Evolutionary conservation across 805 yeast species (phyloP).

Genomic region (Jamesozyma rosinii): DNA sequence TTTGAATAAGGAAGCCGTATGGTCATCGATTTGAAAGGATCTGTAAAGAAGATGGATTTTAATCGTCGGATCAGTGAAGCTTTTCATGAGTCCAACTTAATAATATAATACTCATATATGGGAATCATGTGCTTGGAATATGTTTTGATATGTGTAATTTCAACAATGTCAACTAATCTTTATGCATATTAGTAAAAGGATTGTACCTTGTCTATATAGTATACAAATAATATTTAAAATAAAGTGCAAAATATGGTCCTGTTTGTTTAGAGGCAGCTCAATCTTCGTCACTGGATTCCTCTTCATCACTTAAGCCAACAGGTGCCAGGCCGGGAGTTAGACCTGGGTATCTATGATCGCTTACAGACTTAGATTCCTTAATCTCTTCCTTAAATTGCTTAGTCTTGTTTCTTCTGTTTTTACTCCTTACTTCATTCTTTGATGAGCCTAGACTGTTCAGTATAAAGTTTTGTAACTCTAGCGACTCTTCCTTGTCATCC

Average conservation of each 20-base stretch:
- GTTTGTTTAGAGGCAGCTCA: too few species aligned
- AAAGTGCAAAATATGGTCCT: too few species aligned
- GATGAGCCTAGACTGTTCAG: constrained; percentile 35
- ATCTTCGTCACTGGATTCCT: constrained; percentile 30
- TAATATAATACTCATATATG: too few species aligned
- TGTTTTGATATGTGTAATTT: too few species aligned
- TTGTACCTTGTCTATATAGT: not conserved
- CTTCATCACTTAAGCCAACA: constrained; percentile 56
- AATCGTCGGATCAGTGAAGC: too few species aligned
- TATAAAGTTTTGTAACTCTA: constrained; percentile 36
- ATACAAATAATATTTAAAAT: not conserved
- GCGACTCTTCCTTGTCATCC: constrained; percentile 34
- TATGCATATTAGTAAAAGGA: not conserved
- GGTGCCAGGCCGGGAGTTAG: constrained; percentile 83
- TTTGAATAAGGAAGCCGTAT: constrained; percentile 20
- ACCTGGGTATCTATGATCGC: constrained; percentile 40
- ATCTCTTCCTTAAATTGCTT: constrained; percentile 27
- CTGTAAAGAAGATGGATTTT: too few species aligned
- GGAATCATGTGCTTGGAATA: too few species aligned
- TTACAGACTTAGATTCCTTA: constrained; percentile 10
- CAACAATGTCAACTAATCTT: not conserved
- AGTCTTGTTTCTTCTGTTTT: constrained; percentile 19
- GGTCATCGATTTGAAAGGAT: too few species aligned
- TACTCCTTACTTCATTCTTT: constrained; percentile 30
- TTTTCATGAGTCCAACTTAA: too few species aligned